Evolutionary conservation across 352 stramenopile species (phyloP).

Genomic region (Globisporangium echinulatum): DNA sequence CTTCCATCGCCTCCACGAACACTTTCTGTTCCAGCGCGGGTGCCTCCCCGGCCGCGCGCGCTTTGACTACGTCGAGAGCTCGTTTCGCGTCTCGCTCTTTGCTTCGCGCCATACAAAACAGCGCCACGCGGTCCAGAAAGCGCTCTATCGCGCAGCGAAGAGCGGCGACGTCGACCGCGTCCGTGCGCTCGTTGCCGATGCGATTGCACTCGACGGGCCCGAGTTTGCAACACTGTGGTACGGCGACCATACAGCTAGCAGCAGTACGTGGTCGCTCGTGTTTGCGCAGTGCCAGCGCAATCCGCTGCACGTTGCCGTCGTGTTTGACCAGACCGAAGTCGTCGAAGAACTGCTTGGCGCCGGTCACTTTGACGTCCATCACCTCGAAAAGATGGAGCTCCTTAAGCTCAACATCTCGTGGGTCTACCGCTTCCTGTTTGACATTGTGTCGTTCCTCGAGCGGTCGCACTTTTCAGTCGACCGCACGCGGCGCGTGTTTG

Average conservation of each 20-base stretch:
- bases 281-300: slow-evolving; percentile 53
- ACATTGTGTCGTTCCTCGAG: slow-evolving; percentile 48
- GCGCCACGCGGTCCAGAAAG: slow-evolving; percentile 40
- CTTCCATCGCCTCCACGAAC: slow-evolving; percentile 73
- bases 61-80: slow-evolving; percentile 61
- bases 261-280: slow-evolving; percentile 14
- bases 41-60: slow-evolving; percentile 47
- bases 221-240: slow-evolving; percentile 73
- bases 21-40: slow-evolving; percentile 68
- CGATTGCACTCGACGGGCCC: slow-evolving; percentile 43
- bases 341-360: slow-evolving; percentile 55
- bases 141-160: slow-evolving; percentile 60
- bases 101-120: slow-evolving; percentile 30
- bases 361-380: slow-evolving; percentile 59
- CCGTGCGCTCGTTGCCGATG: slow-evolving; percentile 31
- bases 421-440: slow-evolving; percentile 64
- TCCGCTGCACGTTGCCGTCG: slow-evolving; percentile 65
- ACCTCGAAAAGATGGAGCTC: slow-evolving; percentile 70
- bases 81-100: slow-evolving; percentile 36
- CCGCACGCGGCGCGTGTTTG: slow-evolving; percentile 42
- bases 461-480: slow-evolving; percentile 34
- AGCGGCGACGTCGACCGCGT: slow-evolving; percentile 53
- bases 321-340: slow-evolving; percentile 62
- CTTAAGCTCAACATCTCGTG: slow-evolving; percentile 58
- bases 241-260: slow-evolving; percentile 12